These are phyloP conservation scores for Leucoagaricus sp. DNA, from an alignment of 1,284 basidiomycete species.

Conservation along the genomic window DNA sequence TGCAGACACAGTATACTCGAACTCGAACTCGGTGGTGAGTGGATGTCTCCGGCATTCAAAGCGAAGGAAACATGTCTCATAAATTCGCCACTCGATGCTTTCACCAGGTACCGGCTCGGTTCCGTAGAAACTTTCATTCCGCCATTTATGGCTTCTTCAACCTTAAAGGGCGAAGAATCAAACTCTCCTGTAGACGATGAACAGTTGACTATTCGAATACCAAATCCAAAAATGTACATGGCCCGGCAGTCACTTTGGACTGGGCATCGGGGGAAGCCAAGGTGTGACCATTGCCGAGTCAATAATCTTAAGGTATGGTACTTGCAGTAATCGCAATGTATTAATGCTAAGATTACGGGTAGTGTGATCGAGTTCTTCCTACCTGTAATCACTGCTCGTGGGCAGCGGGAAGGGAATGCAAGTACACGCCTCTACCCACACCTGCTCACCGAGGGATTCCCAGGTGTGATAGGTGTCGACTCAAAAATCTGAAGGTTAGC, in stretches of 20 bases:
- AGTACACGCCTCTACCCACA: constrained; percentile 70
- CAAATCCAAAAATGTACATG: constrained; percentile 56
- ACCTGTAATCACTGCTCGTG: constrained; percentile 74
- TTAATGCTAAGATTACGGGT: constrained; percentile 18
- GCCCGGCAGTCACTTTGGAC: constrained; percentile 70
- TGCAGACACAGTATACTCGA: too few relatives aligned
- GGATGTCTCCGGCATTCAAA: neutral
- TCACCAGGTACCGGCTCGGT: constrained; percentile 2
- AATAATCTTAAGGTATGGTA: constrained; percentile 67
- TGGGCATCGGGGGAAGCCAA: constrained; percentile 67
- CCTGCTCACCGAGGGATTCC: constrained; percentile 75
- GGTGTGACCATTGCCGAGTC: constrained; percentile 69
- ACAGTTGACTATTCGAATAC: constrained; percentile 65
- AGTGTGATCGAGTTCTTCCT: constrained; percentile 73
- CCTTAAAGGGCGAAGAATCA: constrained; percentile 34
- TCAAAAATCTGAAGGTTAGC: constrained; percentile 64
- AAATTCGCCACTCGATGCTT: neutral
- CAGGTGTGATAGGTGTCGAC: constrained; percentile 67
- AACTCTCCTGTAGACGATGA: constrained; percentile 46
- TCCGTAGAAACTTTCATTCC: constrained; percentile 12
- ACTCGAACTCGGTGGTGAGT: neutral
- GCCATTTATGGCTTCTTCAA: constrained; percentile 32
- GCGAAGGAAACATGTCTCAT: neutral
- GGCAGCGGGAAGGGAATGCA: constrained; percentile 61
- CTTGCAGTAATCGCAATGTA: constrained; percentile 9